Evolutionary conservation across 2,329 filamentous ascomycete species (phyloP), one percentile per base, ranked within the genome.

Genomic region (Paecilomyces formosus): DNA sequence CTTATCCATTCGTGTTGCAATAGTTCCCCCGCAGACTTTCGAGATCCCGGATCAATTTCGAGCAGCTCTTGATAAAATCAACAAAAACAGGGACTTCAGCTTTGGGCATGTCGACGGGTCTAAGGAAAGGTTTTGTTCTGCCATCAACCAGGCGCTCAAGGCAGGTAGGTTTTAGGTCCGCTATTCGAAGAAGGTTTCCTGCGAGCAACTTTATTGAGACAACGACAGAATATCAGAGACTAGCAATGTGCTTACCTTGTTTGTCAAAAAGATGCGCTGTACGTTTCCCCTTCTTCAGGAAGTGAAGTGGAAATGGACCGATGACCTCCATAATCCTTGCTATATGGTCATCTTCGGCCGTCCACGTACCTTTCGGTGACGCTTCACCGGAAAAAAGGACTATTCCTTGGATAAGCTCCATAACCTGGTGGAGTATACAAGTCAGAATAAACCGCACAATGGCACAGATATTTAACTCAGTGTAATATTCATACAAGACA

Each of bases 341-440:
- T 28, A 70, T 60, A 18, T 53, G 63, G 55, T 68, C 66, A 56
- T 68, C 67, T 55, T 67, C 66, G 22, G 57, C 66, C 0, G 64
- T 69, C 66, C 64, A 70, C 1, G 62, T 53, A 7, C 65, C 68
- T 8, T 59, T 61, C 51, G 56, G 11, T 55, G 66, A 67, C 50
- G 60, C 64, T 59, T 62, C 21, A 18, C 39, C 39, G n/a, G n/a
- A 45, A n/a, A 70, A 68, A 56, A 62, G 63, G 18, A 67, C 60
- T 57, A 68, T 63, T 45, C 66, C 66, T 59, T 70, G 64, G 24
- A 64, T 54, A 58, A 69, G 58, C 53, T 66, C 64, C 31, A 66
- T 51, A 12, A 65, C 35, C 63, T 68, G 54, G 58, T 55, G 33
- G 11, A 39, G 13, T 52, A 22, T 53, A 39, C 13, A 21, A n/a